Conservation (phyloP, 23 red algal genomes). For the Cyanidiococcus yangmingshanensis region DNA sequence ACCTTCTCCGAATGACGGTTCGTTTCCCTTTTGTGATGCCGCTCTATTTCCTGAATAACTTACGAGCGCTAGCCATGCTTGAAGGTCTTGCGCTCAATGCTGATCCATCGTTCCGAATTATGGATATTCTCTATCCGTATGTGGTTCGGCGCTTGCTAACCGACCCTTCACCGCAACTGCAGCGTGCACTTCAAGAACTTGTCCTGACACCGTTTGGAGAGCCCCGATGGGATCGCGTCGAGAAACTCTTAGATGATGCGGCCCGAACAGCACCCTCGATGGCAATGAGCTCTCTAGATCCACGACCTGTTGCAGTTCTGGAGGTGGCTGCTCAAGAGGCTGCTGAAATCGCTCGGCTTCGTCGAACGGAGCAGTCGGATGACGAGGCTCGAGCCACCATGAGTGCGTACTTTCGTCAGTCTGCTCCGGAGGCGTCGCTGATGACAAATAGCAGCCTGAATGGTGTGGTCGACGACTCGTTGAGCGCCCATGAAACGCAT, state of each 20-base stretch:
- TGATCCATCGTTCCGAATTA: constrained; percentile 28
- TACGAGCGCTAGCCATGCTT: constrained; percentile 59
- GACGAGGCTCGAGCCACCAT: not conserved
- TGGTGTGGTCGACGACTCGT: not conserved
- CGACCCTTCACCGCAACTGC: constrained; percentile 46
- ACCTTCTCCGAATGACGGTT: constrained; percentile 41
- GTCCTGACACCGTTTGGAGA: constrained; percentile 27
- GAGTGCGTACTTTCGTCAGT: not conserved
- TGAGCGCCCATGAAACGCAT: not conserved
- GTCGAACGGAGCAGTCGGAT: not conserved
- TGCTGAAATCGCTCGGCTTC: not conserved
- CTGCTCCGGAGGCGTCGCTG: not conserved
- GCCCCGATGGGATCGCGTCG: constrained; percentile 47
- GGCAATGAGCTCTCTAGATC: not conserved
- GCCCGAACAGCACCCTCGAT: not conserved
- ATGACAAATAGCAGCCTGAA: not conserved
- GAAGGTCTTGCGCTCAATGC: constrained; percentile 36
- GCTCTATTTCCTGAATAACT: constrained; percentile 57
- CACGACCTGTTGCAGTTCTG: not conserved
- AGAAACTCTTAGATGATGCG: constrained; percentile 32
- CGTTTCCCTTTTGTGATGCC: constrained; percentile 69
- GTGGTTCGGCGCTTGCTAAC: constrained; percentile 29
- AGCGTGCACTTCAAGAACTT: constrained; percentile 32
- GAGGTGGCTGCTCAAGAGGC: constrained; percentile 6
- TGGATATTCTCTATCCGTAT: constrained; percentile 32